phyloP scores from a whole-genome alignment of 2,329 filamentous ascomycete genomes.

The Pezicula radicicola region DNA sequence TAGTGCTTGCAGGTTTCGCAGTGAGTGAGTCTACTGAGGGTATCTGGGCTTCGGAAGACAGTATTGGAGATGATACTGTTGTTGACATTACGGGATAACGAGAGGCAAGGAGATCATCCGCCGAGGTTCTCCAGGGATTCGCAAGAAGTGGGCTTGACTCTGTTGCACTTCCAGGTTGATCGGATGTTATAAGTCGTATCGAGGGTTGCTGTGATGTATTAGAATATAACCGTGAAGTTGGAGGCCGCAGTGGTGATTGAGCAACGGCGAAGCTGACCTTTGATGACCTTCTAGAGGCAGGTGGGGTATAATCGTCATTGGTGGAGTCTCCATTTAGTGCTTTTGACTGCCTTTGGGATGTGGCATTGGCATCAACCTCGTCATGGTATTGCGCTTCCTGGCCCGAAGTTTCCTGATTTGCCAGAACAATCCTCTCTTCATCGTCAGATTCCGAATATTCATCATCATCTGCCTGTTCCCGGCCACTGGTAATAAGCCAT shows the following conservation, averaged over 20 bases:
- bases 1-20: constrained; percentile 17
- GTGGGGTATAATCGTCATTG: constrained; percentile 9
- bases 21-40: constrained; percentile 15
- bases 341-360: constrained; percentile 8
- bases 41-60: constrained; percentile 26
- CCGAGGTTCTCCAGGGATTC: constrained; percentile 23
- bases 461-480: constrained; percentile 55
- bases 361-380: constrained; percentile 7
- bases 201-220: constrained; percentile 18
- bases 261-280: constrained; percentile 23
- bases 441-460: constrained; percentile 55
- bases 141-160: constrained; percentile 21
- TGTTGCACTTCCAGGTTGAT: constrained; percentile 1
- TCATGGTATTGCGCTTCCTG: constrained; percentile 12
- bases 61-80: constrained; percentile 22
- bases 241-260: constrained; percentile 10
- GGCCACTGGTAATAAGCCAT: constrained; percentile 92
- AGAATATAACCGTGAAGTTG: constrained; percentile 18
- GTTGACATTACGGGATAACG: constrained; percentile 19
- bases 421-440: constrained; percentile 60
- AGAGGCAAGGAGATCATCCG: constrained; percentile 16
- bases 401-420: constrained; percentile 42
- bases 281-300: constrained; percentile 20
- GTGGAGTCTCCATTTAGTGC: constrained; percentile 14
- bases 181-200: constrained; percentile 10